Percentiles rank a stretch among this genome's conserved stretches.
Evolutionary conservation across 192 early-diverging fungal species (phyloP).

Genomic region (Coemansia sp.): DNA sequence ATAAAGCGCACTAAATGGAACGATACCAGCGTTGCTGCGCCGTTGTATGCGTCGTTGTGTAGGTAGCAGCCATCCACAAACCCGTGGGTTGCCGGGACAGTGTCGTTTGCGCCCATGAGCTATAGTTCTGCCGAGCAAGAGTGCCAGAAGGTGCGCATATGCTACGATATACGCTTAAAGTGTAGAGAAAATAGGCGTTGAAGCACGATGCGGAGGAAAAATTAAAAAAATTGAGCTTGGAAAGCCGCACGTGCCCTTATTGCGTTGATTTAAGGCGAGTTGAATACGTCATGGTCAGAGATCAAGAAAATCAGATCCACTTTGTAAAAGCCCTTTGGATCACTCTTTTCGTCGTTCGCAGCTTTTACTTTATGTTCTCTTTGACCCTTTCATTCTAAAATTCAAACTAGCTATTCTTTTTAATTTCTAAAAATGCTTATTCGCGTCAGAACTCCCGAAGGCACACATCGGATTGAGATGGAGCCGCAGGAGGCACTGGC

Average conservation of each 20-base stretch:
- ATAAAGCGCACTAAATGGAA: conserved; percentile 39
- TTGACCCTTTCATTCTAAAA: not conserved
- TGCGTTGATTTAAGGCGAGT: too few relatives aligned
- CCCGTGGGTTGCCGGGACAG: conserved; percentile 15
- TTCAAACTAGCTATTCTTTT: not conserved
- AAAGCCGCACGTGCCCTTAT: too few relatives aligned
- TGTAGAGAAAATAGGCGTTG: not conserved
- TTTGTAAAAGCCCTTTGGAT: not conserved
- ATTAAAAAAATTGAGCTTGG: too few relatives aligned
- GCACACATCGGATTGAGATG: conserved; percentile 48
- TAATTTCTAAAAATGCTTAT: conserved; percentile 31
- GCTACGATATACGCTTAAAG: not conserved
- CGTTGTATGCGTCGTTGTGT: conserved; percentile 23
- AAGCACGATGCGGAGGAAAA: not conserved
- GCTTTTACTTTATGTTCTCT: not conserved
- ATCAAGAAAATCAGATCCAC: too few relatives aligned
- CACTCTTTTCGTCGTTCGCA: not conserved
- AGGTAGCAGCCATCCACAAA: conserved; percentile 49
- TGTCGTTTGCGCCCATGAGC: not conserved
- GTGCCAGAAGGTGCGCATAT: not conserved
- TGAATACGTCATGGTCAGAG: too few relatives aligned
- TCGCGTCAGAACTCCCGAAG: conserved; percentile 44
- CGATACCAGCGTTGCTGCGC: conserved; percentile 48
- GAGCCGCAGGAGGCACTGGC: conserved; percentile 31
- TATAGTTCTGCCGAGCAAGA: not conserved